These are phyloP conservation scores for Cephaloascus albidus DNA, from an alignment of 805 yeast species.

Conservation along the genomic window DNA sequence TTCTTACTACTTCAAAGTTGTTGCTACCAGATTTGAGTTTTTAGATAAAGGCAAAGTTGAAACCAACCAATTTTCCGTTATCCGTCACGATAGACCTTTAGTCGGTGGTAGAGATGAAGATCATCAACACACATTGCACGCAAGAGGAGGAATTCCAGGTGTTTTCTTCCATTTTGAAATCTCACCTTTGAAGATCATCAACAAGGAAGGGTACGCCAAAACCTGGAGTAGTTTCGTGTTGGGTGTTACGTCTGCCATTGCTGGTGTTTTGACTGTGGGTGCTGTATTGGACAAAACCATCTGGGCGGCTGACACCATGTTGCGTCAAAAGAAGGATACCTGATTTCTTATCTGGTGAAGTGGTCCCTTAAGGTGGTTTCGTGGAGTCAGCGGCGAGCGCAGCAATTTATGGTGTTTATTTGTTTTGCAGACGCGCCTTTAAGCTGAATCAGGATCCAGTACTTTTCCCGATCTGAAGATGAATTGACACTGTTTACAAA, in stretches of 20 bases:
- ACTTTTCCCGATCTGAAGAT: no score
- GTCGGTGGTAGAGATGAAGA: conserved; percentile 85
- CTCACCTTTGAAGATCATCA: conserved; percentile 85
- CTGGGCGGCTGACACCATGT: conserved; percentile 78
- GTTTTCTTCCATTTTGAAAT: conserved; percentile 83
- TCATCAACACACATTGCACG: conserved; percentile 77
- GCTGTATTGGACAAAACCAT: conserved; percentile 81
- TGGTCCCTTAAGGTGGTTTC: no score
- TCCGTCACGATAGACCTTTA: conserved; percentile 80
- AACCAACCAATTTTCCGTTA: conserved; percentile 86
- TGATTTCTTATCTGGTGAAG: no score
- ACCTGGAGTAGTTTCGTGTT: conserved; percentile 78
- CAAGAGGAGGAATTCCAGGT: conserved; percentile 87
- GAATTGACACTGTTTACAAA: no score
- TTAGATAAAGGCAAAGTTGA: conserved; percentile 46
- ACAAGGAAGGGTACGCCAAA: conserved; percentile 63
- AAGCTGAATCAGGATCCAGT: no score
- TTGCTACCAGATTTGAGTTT: conserved; percentile 77
- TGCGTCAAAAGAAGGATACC: conserved; percentile 56
- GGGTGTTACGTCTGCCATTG: conserved; percentile 80
- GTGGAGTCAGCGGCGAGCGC: no score
- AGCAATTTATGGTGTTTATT: no score
- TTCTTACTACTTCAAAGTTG: conserved; percentile 81
- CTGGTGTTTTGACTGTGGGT: conserved; percentile 91
- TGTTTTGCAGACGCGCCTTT: no score